phyloP scores from a whole-genome alignment of 2,329 filamentous ascomycete genomes.

The Bertia moriformis region DNA sequence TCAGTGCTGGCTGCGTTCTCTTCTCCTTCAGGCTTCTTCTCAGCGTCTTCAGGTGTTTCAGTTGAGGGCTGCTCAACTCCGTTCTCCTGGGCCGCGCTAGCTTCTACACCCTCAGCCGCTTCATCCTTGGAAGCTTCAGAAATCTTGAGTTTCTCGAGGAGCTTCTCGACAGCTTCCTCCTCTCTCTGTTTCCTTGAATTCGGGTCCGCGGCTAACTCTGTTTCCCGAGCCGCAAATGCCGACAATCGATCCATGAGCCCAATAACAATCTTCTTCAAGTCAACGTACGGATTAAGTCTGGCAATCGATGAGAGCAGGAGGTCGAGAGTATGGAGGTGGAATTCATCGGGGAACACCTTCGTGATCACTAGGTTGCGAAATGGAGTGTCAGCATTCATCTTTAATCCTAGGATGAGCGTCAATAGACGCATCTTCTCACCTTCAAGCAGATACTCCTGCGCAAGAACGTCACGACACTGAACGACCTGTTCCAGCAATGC shows the following conservation, averaged over 20 bases:
- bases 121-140: conserved; percentile 23
- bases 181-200: conserved; percentile 42
- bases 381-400: conserved; percentile 18
- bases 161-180: conserved; percentile 47
- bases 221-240: conserved; percentile 53
- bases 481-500: conserved; percentile 63
- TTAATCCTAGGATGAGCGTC: conserved; percentile 3
- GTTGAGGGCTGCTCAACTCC: conserved; percentile 4
- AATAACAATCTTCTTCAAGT: conserved; percentile 64
- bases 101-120: conserved; percentile 4
- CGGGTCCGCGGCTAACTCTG: conserved; percentile 40
- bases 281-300: conserved; percentile 58
- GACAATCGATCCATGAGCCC: conserved; percentile 64
- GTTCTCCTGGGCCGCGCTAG: conserved; percentile 6
- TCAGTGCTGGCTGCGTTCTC: conserved; percentile 21
- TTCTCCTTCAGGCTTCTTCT: conserved; percentile 6
- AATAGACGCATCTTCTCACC: not conserved
- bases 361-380: conserved; percentile 57
- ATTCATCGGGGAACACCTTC: conserved; percentile 67
- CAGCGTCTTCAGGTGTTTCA: conserved; percentile 1
- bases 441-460: conserved; percentile 64
- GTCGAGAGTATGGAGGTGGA: conserved; percentile 61
- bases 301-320: conserved; percentile 59
- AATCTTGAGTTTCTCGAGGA: conserved; percentile 49
- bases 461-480: conserved; percentile 63